Evolutionary conservation across 495 filamentous ascomycete species (phyloP).

Genomic region (Penicillium lividum): DNA sequence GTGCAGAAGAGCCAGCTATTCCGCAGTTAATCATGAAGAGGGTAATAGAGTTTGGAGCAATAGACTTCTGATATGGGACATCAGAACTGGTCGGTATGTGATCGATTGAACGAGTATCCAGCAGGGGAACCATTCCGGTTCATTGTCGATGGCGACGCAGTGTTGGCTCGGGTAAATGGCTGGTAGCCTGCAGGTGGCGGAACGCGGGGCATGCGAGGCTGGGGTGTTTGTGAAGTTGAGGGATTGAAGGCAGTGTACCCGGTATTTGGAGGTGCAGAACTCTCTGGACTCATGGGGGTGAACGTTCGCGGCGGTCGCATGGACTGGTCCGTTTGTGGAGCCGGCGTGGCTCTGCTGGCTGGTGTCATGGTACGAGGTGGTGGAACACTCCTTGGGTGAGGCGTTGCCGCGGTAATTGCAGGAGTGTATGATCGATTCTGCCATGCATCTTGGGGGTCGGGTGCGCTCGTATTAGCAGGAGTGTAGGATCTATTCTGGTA

Average conservation of each 20-base stretch:
- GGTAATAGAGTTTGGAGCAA: not conserved
- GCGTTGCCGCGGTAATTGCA: conserved; percentile 5
- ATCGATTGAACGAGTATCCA: conserved; percentile 25
- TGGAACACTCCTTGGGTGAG: conserved; percentile 6
- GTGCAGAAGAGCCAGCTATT: conserved; percentile 27
- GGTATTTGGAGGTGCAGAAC: conserved; percentile 8
- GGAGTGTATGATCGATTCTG: conserved; percentile 5
- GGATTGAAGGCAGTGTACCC: conserved; percentile 28
- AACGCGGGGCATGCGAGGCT: conserved; percentile 11
- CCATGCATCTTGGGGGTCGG: not conserved
- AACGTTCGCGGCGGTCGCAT: conserved; percentile 13
- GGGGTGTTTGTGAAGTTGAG: conserved; percentile 13
- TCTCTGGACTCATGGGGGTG: conserved; percentile 16
- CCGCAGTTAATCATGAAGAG: conserved; percentile 17
- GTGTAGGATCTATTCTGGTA: not conserved
- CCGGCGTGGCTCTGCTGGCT: conserved; percentile 22
- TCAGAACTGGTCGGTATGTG: conserved; percentile 31
- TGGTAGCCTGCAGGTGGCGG: conserved; percentile 16
- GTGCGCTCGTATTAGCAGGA: not conserved
- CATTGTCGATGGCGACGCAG: conserved; percentile 25
- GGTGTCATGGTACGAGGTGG: conserved; percentile 23
- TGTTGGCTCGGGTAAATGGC: conserved; percentile 27
- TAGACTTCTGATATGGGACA: not conserved
- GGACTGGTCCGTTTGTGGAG: conserved; percentile 7
- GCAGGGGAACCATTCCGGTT: conserved; percentile 27